Evolutionary conservation across 2,329 filamentous ascomycete genomes (phyloP), one percentile per base, ranked within the genome.

Genomic region (Aureobasidium sp.): DNA sequence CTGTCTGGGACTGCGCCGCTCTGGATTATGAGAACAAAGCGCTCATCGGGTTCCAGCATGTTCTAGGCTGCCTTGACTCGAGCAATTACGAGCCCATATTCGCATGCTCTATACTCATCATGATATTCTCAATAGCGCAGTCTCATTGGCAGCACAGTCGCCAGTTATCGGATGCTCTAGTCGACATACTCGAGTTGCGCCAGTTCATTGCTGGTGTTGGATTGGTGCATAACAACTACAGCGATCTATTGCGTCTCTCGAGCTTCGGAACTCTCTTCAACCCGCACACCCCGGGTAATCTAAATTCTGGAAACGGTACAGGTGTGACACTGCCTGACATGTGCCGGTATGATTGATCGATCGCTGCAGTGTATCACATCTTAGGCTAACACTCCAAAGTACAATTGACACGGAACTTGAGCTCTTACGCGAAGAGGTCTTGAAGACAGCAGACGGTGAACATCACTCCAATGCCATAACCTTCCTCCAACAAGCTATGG

Each of bases 21-120:
- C 8, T 61, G 27, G 50, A 61, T 1, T 61, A 61, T 27, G 34
- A 61, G 13, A 47, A 54, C 25, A 39, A n/a, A 30, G 48, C 59
- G 5, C 32, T 61, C 2, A 29, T 1, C 0, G 39, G 25, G 3
- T 61, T 61, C 14, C 48, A 45, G 25, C 39, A 14, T 16, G 49
- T 44, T 14, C 30, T 61, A 13, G 13, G 21, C 11, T 21, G 25
- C 13, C 30, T 61, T 3, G 32, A 45, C 27, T 27, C 21, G 1
- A 42, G 10, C 14, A 61, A 61, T 10, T 55, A 13, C 14, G 42
- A 55, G 3, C 21, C 59, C 1, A 42, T 49, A 9, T 61, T 53
- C n/a, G 50, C 45, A 6, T 61, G 42, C 27, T 39, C 59, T 1
- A 42, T 57, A 27, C 27, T 55, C 2, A 57, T 53, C 8, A 61